These are phyloP conservation scores for Fusarium armeniacum DNA, from an alignment of 2,329 filamentous ascomycete species.

Conservation along the genomic window DNA sequence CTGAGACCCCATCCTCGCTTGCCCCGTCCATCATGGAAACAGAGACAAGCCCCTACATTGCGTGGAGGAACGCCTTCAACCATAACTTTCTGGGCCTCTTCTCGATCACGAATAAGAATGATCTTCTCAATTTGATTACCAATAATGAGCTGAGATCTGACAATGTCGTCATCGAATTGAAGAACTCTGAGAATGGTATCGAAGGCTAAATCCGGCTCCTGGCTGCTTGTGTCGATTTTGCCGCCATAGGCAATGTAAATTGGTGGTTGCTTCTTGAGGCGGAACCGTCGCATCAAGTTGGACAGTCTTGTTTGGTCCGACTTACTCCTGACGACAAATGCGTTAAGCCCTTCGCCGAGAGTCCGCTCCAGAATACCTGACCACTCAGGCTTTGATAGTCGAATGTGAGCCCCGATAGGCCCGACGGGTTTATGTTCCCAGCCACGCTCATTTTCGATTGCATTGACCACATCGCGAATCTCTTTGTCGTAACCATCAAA, in stretches of 20 bases:
- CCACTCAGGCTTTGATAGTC: constrained; percentile 85
- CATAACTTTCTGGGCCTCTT: constrained; percentile 78
- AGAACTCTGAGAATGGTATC: constrained; percentile 85
- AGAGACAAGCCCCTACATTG: constrained; percentile 82
- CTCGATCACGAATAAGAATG: constrained; percentile 78
- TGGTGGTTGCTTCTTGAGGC: constrained; percentile 64
- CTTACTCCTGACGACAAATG: constrained; percentile 85
- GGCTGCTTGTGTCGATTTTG: constrained; percentile 53
- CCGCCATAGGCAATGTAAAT: constrained; percentile 58
- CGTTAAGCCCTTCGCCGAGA: constrained; percentile 77
- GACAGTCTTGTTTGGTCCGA: constrained; percentile 79
- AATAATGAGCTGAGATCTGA: constrained; percentile 87
- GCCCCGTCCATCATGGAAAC: constrained; percentile 71
- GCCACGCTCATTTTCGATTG: constrained; percentile 76
- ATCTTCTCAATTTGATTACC: constrained; percentile 86
- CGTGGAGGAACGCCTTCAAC: constrained; percentile 70
- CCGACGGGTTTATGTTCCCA: constrained; percentile 84
- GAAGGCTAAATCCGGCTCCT: constrained; percentile 80
- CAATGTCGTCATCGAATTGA: constrained; percentile 83
- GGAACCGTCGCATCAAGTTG: constrained; percentile 71
- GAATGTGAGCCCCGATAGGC: constrained; percentile 84
- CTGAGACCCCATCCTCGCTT: constrained; percentile 71
- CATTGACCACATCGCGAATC: constrained; percentile 73
- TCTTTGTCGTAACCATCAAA: constrained; percentile 74
- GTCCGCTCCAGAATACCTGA: constrained; percentile 83